Percentiles rank a stretch among this genome's conserved stretches.
phyloP scores from a whole-genome alignment of 306 rosid genomes.

The Pachyrhizus erosus region DNA sequence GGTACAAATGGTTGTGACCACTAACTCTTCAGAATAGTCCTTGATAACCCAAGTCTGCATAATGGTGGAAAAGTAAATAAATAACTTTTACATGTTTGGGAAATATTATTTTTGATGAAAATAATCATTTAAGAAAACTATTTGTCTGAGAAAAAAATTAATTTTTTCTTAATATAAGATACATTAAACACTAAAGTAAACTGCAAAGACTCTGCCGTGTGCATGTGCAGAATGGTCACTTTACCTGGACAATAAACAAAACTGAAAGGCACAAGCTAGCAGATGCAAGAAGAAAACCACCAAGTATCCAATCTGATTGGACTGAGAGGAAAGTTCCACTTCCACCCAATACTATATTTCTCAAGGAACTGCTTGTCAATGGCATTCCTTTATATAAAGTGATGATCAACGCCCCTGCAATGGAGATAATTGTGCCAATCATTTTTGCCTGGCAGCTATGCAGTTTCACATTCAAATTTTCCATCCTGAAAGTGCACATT shows the following conservation, averaged over 20 bases:
- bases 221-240: background rate
- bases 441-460: conserved; percentile 50
- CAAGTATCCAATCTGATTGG: conserved; percentile 50
- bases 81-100: background rate
- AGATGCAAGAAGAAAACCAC: conserved; percentile 52
- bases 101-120: background rate
- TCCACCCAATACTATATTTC: no score
- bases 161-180: background rate
- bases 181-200: background rate
- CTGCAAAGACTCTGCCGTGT: background rate
- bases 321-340: conserved; percentile 9
- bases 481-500: conserved; percentile 50
- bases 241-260: conserved; percentile 51
- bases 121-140: background rate
- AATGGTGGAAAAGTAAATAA: background rate
- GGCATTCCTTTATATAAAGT: conserved; percentile 59
- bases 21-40: conserved; percentile 52
- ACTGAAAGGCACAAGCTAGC: conserved; percentile 42
- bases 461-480: conserved; percentile 48
- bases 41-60: conserved; percentile 48
- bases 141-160: background rate
- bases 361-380: background rate
- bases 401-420: conserved; percentile 54
- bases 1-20: conserved; percentile 40
- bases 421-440: conserved; percentile 56